These are phyloP conservation scores for Melampsora larici-populina DNA, from an alignment of 1,284 basidiomycete genomes.

Conservation along the genomic window DNA sequence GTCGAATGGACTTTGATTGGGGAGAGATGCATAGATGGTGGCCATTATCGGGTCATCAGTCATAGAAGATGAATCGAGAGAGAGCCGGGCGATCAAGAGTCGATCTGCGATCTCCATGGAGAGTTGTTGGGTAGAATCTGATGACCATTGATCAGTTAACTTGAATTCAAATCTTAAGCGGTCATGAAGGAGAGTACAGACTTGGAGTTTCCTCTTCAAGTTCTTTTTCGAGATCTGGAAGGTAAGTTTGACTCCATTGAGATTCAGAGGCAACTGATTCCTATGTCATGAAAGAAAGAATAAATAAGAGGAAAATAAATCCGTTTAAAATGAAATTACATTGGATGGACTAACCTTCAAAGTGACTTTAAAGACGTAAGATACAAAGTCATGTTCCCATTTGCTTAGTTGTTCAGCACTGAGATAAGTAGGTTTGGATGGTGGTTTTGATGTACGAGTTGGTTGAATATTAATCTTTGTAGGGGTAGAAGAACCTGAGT, in stretches of 20 bases:
- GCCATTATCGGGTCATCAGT: conserved; percentile 76
- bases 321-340: too few species aligned
- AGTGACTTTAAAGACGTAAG: conserved; percentile 31
- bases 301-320: background rate
- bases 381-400: conserved; percentile 40
- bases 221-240: conserved; percentile 30
- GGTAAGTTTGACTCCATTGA: conserved; percentile 24
- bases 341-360: conserved; percentile 21
- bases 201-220: conserved; percentile 35
- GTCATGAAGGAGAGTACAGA: background rate
- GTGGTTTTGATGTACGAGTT: background rate
- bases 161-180: background rate
- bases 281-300: background rate
- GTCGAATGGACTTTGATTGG: conserved; percentile 78
- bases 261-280: background rate
- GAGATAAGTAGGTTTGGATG: background rate
- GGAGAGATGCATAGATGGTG: conserved; percentile 73
- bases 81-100: conserved; percentile 79
- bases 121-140: conserved; percentile 44
- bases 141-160: conserved; percentile 21
- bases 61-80: conserved; percentile 71
- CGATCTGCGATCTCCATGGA: conserved; percentile 63
- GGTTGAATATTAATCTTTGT: background rate
- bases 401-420: conserved; percentile 14
- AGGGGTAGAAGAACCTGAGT: background rate